phyloP scores from a whole-genome alignment of 371 early-diverging fungal species.

The Syncephalastrum racemosum region DNA sequence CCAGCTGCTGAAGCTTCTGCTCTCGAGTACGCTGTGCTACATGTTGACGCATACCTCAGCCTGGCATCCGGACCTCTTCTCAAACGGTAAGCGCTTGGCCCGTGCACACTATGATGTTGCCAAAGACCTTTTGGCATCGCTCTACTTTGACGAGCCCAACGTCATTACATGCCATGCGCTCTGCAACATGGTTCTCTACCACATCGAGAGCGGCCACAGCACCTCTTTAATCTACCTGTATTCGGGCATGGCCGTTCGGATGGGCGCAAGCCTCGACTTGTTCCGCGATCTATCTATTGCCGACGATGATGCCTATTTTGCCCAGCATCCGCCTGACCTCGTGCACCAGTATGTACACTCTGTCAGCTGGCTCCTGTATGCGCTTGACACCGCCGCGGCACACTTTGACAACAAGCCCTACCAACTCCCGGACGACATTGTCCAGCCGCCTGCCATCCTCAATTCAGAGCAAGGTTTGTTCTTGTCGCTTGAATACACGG shows the following conservation, averaged over 20 bases:
- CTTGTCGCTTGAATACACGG: constrained; percentile 35
- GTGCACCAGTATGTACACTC: constrained; percentile 35
- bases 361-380: constrained; percentile 45
- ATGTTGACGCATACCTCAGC: constrained; percentile 43
- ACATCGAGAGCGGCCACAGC: constrained; percentile 44
- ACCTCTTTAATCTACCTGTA: constrained; percentile 42
- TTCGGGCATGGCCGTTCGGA: constrained; percentile 46
- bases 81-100: constrained; percentile 16
- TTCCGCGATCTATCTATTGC: constrained; percentile 13
- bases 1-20: background rate
- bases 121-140: constrained; percentile 29
- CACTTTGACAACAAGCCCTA: constrained; percentile 50
- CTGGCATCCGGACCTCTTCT: constrained; percentile 39
- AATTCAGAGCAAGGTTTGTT: constrained; percentile 25
- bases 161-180: constrained; percentile 40
- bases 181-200: constrained; percentile 43
- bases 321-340: constrained; percentile 7
- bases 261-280: constrained; percentile 36
- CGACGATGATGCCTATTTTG: constrained; percentile 24
- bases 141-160: constrained; percentile 42
- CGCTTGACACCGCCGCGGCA: constrained; percentile 41
- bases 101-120: constrained; percentile 41
- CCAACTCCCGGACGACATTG: constrained; percentile 24
- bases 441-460: background rate
- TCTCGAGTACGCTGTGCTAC: constrained; percentile 34